Evolutionary conservation across 495 filamentous ascomycete species (phyloP).

Genomic region (Aspergillus indologenus): DNA sequence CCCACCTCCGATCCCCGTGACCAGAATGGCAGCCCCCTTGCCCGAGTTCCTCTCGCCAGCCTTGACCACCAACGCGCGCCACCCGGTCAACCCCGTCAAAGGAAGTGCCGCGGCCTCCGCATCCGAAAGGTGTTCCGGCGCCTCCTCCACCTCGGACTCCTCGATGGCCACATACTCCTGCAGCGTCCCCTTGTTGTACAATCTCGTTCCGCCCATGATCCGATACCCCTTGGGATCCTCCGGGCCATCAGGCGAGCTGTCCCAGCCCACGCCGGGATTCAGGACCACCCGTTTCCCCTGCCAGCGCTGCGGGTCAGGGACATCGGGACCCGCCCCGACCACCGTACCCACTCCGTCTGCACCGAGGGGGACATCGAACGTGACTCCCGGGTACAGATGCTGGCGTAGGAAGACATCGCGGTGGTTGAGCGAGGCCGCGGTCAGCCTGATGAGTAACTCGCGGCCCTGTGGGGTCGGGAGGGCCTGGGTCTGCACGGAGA

Average conservation of each 20-base stretch:
- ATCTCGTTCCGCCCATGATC: slow-evolving; percentile 70
- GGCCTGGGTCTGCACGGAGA: slow-evolving; percentile 58
- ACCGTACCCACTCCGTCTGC: slow-evolving; percentile 78
- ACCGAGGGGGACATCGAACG: slow-evolving; percentile 71
- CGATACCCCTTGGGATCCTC: slow-evolving; percentile 58
- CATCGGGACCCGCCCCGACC: slow-evolving; percentile 54
- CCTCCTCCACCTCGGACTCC: slow-evolving; percentile 68
- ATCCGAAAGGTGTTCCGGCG: slow-evolving; percentile 65
- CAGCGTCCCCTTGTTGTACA: slow-evolving; percentile 62
- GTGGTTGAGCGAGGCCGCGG: slow-evolving; percentile 82
- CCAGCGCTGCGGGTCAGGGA: slow-evolving; percentile 46
- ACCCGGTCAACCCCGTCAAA: slow-evolving; percentile 80
- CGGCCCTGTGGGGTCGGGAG: slow-evolving; percentile 56
- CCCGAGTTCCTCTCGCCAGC: slow-evolving; percentile 52
- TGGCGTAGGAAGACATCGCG: slow-evolving; percentile 90
- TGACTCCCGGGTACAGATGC: slow-evolving; percentile 79
- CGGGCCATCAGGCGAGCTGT: slow-evolving; percentile 63
- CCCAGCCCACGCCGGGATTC: slow-evolving; percentile 74
- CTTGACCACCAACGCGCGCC: slow-evolving; percentile 77
- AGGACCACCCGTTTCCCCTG: slow-evolving; percentile 68
- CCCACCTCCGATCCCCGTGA: slow-evolving; percentile 80
- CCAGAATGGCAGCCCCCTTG: slow-evolving; percentile 59
- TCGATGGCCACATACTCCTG: slow-evolving; percentile 68
- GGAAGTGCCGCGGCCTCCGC: slow-evolving; percentile 79
- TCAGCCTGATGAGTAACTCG: slow-evolving; percentile 67